Evolutionary conservation across 2,329 filamentous ascomycete genomes (phyloP).

Genomic region (Phaeosphaeriaceae sp.): DNA sequence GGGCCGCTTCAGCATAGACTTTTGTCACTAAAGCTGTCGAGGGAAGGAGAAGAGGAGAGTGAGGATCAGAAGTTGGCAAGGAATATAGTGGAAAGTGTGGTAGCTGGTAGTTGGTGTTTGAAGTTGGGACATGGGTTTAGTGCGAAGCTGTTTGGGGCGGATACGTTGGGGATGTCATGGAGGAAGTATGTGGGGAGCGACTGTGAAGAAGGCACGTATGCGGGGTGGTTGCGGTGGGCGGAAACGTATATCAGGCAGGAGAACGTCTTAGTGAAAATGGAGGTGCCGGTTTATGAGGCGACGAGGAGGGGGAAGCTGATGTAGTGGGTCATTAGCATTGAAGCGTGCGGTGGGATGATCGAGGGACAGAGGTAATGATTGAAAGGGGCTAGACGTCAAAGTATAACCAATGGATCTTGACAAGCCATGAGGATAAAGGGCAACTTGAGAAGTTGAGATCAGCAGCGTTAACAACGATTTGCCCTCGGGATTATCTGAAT

Average conservation of each 20-base stretch:
- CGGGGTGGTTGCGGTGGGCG: slow-evolving; percentile 62
- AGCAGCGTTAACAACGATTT: too few relatives aligned
- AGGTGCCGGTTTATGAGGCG: slow-evolving; percentile 20
- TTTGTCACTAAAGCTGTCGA: slow-evolving; percentile 55
- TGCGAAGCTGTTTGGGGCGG: slow-evolving; percentile 54
- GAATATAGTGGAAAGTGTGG: slow-evolving; percentile 60
- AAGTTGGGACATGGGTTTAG: slow-evolving; percentile 66
- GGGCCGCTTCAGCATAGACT: slow-evolving; percentile 60
- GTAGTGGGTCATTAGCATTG: background rate
- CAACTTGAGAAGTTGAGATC: too few relatives aligned
- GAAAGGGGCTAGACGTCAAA: too few relatives aligned
- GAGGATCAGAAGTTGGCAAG: slow-evolving; percentile 58
- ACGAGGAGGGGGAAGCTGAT: slow-evolving; percentile 21
- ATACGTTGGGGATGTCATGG: slow-evolving; percentile 64
- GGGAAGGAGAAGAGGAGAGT: slow-evolving; percentile 50
- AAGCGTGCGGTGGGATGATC: too few relatives aligned
- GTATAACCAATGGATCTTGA: too few relatives aligned
- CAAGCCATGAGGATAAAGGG: too few relatives aligned
- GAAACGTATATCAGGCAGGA: slow-evolving; percentile 59
- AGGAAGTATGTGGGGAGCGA: slow-evolving; percentile 60
- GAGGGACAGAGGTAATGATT: too few relatives aligned
- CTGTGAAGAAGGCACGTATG: slow-evolving; percentile 61
- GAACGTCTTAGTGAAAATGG: slow-evolving; percentile 12
- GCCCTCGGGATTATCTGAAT: too few relatives aligned
- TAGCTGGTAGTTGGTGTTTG: slow-evolving; percentile 62